Conservation (phyloP, 2,329 filamentous ascomycete genomes). For the Cordyceps fumosorosea region DNA sequence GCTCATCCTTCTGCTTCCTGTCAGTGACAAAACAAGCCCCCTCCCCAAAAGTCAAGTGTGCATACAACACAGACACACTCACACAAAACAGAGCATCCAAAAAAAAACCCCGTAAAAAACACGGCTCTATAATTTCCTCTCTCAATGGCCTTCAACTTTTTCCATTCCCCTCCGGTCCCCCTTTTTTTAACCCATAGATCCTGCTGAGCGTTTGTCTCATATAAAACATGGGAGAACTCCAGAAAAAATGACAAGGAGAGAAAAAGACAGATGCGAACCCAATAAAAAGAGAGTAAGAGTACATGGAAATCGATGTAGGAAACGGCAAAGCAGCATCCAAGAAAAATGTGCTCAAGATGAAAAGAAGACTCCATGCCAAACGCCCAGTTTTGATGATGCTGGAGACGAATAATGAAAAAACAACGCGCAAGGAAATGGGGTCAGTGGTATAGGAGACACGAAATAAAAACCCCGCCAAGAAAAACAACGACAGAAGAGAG, state of each 20-base stretch:
- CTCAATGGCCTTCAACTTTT: not conserved
- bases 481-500: not conserved
- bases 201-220: slow-evolving; percentile 4
- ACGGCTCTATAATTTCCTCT: not conserved
- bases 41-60: not conserved
- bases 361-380: not conserved
- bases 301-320: not conserved
- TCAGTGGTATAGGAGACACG: not conserved
- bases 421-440: not conserved
- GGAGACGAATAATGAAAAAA: not conserved
- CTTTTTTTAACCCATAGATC: not conserved
- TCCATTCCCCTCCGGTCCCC: not conserved
- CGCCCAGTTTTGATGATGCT: not conserved
- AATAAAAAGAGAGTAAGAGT: not conserved
- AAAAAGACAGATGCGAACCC: not conserved
- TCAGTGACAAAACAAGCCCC: not conserved
- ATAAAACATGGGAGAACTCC: not conserved
- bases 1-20: not conserved
- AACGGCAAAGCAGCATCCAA: not conserved
- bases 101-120: not conserved
- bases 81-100: not conserved
- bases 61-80: not conserved
- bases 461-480: not conserved
- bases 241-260: not conserved
- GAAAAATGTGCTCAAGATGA: not conserved